phyloP scores from a whole-genome alignment of 2,329 filamentous ascomycete genomes.

The Golovinomyces cichoracearum region DNA sequence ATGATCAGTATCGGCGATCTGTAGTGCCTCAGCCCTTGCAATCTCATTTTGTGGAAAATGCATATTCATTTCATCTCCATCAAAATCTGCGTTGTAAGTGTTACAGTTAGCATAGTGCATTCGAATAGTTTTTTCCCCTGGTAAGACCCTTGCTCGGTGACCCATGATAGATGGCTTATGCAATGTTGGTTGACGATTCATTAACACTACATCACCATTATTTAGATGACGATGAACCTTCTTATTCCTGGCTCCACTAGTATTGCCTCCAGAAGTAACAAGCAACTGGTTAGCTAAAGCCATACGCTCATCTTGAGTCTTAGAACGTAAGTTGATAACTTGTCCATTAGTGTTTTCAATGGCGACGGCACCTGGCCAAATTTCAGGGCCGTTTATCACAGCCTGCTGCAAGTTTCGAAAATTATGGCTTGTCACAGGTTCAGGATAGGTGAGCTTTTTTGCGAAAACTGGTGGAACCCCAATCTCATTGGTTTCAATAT shows the following conservation, averaged over 20 bases:
- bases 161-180: slow-evolving; percentile 99
- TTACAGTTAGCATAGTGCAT: slow-evolving; percentile 99
- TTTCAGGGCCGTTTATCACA: slow-evolving; percentile 78
- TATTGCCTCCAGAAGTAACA: slow-evolving; percentile 50
- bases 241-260: slow-evolving; percentile 61
- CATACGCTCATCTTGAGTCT: slow-evolving; percentile 65
- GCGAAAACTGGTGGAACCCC: slow-evolving; percentile 96
- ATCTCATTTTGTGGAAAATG: slow-evolving; percentile 96
- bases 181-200: slow-evolving; percentile 94
- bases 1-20: slow-evolving; percentile 86
- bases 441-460: slow-evolving; percentile 82
- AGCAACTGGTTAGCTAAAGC: slow-evolving; percentile 82
- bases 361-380: slow-evolving; percentile 80
- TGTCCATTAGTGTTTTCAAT: slow-evolving; percentile 93
- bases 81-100: slow-evolving; percentile 97
- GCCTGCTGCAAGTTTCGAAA: slow-evolving; percentile 88
- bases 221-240: slow-evolving; percentile 91
- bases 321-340: slow-evolving; percentile 64
- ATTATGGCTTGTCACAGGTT: slow-evolving; percentile 92
- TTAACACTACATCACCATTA: slow-evolving; percentile 88
- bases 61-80: slow-evolving; percentile 99
- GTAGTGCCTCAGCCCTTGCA: slow-evolving; percentile 71
- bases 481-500: slow-evolving; percentile 97
- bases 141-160: slow-evolving; percentile 71
- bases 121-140: slow-evolving; percentile 86